phyloP scores from a whole-genome alignment of 352 stramenopile species.

The Phytopythium delawarense region DNA sequence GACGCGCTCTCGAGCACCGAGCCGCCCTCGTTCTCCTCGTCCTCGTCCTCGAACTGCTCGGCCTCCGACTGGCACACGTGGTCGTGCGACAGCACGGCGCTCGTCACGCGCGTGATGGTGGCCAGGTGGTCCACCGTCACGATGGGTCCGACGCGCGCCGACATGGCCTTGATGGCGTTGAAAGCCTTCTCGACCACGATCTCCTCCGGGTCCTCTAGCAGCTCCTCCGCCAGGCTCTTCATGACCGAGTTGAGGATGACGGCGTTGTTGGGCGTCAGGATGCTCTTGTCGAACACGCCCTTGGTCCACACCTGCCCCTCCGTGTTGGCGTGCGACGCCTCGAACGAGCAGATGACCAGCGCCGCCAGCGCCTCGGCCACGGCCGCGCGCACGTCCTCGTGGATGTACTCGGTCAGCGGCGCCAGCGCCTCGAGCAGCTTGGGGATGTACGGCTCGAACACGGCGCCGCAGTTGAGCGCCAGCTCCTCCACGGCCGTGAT shows the following conservation, averaged over 20 bases:
- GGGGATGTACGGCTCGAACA: conserved; percentile 83
- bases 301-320: conserved; percentile 87
- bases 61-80: conserved; percentile 89
- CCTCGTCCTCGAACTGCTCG: conserved; percentile 88
- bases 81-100: conserved; percentile 86
- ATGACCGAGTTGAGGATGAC: conserved; percentile 75
- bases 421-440: conserved; percentile 80
- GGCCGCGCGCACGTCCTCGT: conserved; percentile 79
- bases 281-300: conserved; percentile 77
- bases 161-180: conserved; percentile 95
- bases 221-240: conserved; percentile 69
- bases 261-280: conserved; percentile 74
- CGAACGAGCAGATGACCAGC: conserved; percentile 84
- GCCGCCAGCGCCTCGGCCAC: conserved; percentile 76
- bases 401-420: conserved; percentile 81
- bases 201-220: conserved; percentile 79
- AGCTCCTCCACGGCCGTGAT: conserved; percentile 82
- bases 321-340: conserved; percentile 61
- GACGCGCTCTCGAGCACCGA: conserved; percentile 92
- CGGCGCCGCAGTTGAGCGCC: conserved; percentile 68
- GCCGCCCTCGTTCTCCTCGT: conserved; percentile 90
- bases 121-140: conserved; percentile 91
- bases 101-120: conserved; percentile 77
- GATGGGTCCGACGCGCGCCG: conserved; percentile 87
- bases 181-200: conserved; percentile 94